Evolutionary conservation across 768 basidiomycete genomes (phyloP).

Genomic region (Suillus variegatus): DNA sequence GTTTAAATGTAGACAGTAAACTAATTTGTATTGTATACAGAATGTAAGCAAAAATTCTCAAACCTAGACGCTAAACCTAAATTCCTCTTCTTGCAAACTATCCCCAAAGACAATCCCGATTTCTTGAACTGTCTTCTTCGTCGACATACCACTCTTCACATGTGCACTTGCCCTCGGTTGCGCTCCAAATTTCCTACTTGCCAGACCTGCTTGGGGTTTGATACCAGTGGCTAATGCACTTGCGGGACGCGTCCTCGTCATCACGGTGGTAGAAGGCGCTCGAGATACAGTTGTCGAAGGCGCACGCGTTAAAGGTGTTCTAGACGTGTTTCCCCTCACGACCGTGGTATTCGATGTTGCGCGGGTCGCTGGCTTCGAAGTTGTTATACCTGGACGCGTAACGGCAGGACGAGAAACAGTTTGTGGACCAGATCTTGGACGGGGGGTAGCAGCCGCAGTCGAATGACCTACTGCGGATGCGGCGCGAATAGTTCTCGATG

Average conservation of each 20-base stretch:
- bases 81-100: constrained; percentile 28
- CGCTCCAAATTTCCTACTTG: not conserved
- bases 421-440: not conserved
- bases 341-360: not conserved
- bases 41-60: constrained; percentile 8
- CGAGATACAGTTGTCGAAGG: constrained; percentile 15
- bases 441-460: not conserved
- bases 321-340: constrained; percentile 2
- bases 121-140: constrained; percentile 33
- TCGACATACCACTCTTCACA: constrained; percentile 21
- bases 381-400: not conserved
- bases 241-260: constrained; percentile 9
- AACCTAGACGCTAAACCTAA: constrained; percentile 27
- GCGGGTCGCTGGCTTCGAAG: not conserved
- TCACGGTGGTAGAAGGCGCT: constrained; percentile 11
- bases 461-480: not conserved
- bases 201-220: not conserved
- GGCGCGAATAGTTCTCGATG: not conserved
- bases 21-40: not conserved
- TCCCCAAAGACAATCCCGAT: constrained; percentile 29
- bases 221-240: constrained; percentile 12
- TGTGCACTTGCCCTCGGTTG: not conserved
- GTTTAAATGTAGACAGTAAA: not conserved
- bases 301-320: constrained; percentile 11
- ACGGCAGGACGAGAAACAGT: not conserved